Evolutionary conservation across 495 filamentous ascomycete species (phyloP), one percentile per base, ranked within the genome.

Genomic region (Tuber melanosporum): DNA sequence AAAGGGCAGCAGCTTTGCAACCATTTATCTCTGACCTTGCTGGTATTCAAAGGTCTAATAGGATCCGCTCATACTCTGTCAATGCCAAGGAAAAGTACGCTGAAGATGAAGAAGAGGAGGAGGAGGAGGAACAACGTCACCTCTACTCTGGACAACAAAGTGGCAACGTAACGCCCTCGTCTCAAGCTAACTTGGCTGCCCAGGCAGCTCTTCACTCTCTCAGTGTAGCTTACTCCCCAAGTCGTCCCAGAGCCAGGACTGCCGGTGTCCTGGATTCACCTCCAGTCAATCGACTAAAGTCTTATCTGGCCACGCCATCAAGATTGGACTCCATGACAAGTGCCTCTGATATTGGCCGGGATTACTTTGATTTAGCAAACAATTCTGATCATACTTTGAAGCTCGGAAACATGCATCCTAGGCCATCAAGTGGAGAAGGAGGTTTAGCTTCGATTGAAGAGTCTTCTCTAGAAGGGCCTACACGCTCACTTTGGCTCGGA

Each of bases 51-150:
- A 93, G 91, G 84, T 93, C 90, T 77, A 98, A 92, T 84, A 89
- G 95, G 70, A 94, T 98, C 85, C 90, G 95, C 26, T 99, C 95
- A 44, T 98, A 97, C 84, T 99, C 95, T 36, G 95, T 99, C 71
- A 98, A 99, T 84, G 95, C 96, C 62, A 98, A 96, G 84, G 95
- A 98, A 84, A 97, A 96, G 85, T 98, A 98, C 82, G 95, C 92
- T 0, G 91, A 92, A 82, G 94, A 97, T 75, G 94, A 97, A 77
- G 95, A 98, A 41, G 92, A 96, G 26, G 93, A 94, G 62, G 92
- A 96, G 19, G 93, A 94, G 70, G 91, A 93, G 75, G 92, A 91
- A 72, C 91, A 92, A 71, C 90, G 91, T 19, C 89, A 93, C 15
- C 83, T 92, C 44, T 83, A 83, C 71, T 82, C 80, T 20, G 81